A percentile compares a stretch with the other conserved stretches of the same genome.
phyloP scores from a whole-genome alignment of 78 protist genomes.

The Creolimax fragrantissima region DNA sequence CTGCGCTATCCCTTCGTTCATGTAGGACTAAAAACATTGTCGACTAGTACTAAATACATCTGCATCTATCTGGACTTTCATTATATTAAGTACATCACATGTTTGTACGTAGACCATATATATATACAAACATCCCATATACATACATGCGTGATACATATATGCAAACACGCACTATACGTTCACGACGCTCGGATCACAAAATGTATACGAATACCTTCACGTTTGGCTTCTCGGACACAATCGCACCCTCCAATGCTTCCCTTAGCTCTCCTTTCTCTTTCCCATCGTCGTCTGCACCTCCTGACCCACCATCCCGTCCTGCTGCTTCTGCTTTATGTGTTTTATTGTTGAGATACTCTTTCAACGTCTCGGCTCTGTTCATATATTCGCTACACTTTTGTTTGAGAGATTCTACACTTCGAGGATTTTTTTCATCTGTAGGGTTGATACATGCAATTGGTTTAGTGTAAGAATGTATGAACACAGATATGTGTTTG shows the following conservation, averaged over 20 bases:
- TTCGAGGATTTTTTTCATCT: slow-evolving; percentile 58
- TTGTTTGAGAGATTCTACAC: slow-evolving; percentile 48
- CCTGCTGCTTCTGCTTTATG: slow-evolving; percentile 2
- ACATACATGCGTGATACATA: too few relatives aligned
- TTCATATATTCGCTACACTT: slow-evolving; percentile 56
- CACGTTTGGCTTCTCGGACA: slow-evolving; percentile 90
- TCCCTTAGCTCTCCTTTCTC: not conserved
- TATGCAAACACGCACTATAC: too few relatives aligned
- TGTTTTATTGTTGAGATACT: slow-evolving; percentile 25
- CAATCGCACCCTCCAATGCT: slow-evolving; percentile 47
- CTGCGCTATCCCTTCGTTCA: too few relatives aligned
- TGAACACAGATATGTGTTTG: too few relatives aligned
- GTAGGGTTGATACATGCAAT: not conserved
- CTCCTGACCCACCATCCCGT: not conserved
- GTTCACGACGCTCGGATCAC: too few relatives aligned
- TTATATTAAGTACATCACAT: too few relatives aligned
- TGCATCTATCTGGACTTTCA: too few relatives aligned
- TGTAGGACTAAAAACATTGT: too few relatives aligned
- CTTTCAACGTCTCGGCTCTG: slow-evolving; percentile 72
- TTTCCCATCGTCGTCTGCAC: not conserved
- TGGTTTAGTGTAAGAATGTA: not conserved
- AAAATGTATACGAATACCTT: not conserved
- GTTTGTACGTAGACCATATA: too few relatives aligned
- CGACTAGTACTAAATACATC: too few relatives aligned
- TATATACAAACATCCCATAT: too few relatives aligned